These are phyloP conservation scores for Musa itinerans DNA, from an alignment of 176 grass and related monocot genomes.

Conservation along the genomic window DNA sequence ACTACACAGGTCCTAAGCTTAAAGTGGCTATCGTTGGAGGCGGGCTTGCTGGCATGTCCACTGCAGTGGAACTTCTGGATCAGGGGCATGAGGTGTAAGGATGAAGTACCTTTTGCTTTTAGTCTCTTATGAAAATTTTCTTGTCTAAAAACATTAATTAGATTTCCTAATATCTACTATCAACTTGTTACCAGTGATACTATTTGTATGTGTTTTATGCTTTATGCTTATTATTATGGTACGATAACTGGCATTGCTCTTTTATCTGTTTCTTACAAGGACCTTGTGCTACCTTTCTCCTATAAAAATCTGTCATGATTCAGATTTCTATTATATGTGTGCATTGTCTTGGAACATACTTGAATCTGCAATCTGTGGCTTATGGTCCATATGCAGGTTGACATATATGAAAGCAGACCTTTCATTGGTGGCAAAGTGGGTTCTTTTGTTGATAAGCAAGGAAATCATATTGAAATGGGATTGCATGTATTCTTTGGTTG, in stretches of 20 bases:
- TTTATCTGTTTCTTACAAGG: neutral
- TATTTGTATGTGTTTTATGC: neutral
- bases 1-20: conserved; percentile 77
- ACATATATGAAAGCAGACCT: conserved; percentile 65
- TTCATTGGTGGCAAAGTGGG: conserved; percentile 96
- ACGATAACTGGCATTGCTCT: no score
- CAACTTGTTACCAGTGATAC: neutral
- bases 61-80: conserved; percentile 90
- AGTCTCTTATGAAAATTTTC: neutral
- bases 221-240: neutral
- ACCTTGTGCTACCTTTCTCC: neutral
- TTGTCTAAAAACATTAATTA: conserved; percentile 6
- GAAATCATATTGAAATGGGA: conserved; percentile 99
- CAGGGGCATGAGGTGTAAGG: conserved; percentile 81
- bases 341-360: neutral
- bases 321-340: neutral
- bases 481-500: conserved; percentile 95
- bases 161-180: neutral
- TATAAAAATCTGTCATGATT: neutral
- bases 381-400: conserved; percentile 52
- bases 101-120: neutral
- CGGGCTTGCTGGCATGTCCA: conserved; percentile 91
- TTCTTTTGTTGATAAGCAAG: conserved; percentile 76
- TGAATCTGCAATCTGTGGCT: neutral
- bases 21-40: conserved; percentile 88